Evolutionary conservation across 257 asterid genomes (phyloP).

Genomic region (Lithospermum erythrorhizon): DNA sequence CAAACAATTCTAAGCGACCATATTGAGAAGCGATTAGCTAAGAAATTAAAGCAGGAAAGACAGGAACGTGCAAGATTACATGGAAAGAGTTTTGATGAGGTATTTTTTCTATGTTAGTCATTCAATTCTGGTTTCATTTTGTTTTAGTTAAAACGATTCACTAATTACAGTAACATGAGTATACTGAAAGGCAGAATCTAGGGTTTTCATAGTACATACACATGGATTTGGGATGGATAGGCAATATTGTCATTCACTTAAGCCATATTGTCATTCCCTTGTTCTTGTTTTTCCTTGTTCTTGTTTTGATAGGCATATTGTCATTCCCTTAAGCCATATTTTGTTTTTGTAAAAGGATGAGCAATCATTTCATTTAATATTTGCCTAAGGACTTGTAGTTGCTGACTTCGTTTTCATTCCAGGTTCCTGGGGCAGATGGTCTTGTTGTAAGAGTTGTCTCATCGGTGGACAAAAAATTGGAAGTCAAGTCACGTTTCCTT

Average conservation of each 20-base stretch:
- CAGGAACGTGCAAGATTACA: conserved; percentile 71
- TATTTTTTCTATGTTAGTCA: conserved; percentile 20
- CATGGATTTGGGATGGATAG: no score
- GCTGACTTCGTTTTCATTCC: conserved; percentile 14
- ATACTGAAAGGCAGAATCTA: no score
- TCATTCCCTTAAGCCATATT: background rate
- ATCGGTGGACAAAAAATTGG: conserved; percentile 95
- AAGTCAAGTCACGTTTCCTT: conserved; percentile 87
- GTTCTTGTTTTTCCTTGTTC: no score
- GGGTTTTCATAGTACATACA: no score
- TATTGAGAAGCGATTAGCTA: conserved; percentile 73
- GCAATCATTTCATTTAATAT: background rate
- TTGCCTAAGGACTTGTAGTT: background rate
- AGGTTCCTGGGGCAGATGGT: conserved; percentile 95
- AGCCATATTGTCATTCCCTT: no score
- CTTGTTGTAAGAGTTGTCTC: conserved; percentile 97
- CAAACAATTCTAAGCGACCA: conserved; percentile 87
- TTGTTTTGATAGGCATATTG: background rate
- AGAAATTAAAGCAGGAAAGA: conserved; percentile 71
- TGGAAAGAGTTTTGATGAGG: conserved; percentile 85
- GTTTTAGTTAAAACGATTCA: no score
- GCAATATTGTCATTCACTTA: no score
- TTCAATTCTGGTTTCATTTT: conserved; percentile 8
- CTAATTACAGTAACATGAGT: no score
- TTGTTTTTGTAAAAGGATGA: background rate